phyloP scores from a whole-genome alignment of 768 basidiomycete species.

The Mycena amicta region DNA sequence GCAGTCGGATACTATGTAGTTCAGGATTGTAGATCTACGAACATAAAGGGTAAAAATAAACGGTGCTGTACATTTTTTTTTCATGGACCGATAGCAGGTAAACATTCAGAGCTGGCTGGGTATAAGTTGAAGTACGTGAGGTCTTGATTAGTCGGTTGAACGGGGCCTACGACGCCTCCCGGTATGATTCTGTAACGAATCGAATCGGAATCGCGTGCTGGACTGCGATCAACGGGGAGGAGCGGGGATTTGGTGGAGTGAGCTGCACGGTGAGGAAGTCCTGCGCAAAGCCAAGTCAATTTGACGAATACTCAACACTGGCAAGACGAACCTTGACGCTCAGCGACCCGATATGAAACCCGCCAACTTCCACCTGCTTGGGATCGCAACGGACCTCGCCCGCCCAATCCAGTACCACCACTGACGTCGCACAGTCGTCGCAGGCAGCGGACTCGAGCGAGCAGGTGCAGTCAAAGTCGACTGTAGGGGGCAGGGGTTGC shows the following conservation, averaged over 20 bases:
- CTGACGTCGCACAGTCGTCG: neutral
- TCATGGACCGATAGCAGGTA: too few species aligned
- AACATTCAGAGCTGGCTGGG: too few species aligned
- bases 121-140: too few species aligned
- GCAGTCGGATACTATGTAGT: too few species aligned
- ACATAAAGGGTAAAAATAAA: too few species aligned
- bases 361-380: neutral
- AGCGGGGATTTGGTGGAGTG: conserved; percentile 33
- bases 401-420: neutral
- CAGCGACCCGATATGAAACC: neutral
- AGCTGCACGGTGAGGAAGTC: conserved; percentile 60
- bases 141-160: too few species aligned
- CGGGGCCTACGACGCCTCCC: neutral
- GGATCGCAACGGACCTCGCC: neutral
- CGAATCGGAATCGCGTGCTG: conserved; percentile 55
- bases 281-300: conserved; percentile 33
- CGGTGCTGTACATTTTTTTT: too few species aligned
- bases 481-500: neutral
- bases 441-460: neutral
- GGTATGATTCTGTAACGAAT: conserved; percentile 56
- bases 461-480: neutral
- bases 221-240: conserved; percentile 37
- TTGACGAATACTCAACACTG: neutral
- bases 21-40: too few species aligned
- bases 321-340: neutral